These are phyloP conservation scores for Cyberlindnera mrakii DNA, from an alignment of 805 yeast species.

Conservation along the genomic window DNA sequence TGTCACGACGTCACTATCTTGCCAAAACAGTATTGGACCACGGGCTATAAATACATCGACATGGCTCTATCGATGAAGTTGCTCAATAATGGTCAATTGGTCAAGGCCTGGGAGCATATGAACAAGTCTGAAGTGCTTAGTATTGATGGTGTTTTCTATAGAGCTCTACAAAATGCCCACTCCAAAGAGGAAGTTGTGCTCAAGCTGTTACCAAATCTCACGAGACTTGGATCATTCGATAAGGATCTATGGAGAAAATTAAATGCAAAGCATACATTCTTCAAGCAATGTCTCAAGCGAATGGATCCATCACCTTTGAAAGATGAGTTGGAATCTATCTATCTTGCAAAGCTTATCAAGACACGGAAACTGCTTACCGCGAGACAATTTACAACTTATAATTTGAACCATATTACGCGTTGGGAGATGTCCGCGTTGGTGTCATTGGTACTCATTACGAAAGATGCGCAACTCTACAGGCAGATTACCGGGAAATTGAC, in stretches of 20 bases:
- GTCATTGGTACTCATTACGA: background rate
- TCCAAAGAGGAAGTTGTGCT: background rate
- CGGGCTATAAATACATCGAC: constrained; percentile 12
- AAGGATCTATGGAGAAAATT: constrained; percentile 6
- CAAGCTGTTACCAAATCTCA: background rate
- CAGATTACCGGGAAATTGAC: constrained; percentile 1
- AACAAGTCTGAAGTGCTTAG: background rate
- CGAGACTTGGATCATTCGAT: constrained; percentile 7
- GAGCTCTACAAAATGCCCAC: constrained; percentile 5
- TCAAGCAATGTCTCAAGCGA: constrained; percentile 1
- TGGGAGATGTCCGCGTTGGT: constrained; percentile 1
- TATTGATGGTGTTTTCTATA: constrained; percentile 12
- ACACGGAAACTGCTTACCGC: constrained; percentile 4
- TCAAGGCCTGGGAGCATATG: constrained; percentile 8
- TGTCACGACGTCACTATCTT: constrained; percentile 7
- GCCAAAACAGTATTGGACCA: constrained; percentile 12
- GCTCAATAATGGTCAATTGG: constrained; percentile 1
- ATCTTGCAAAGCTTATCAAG: constrained; percentile 8
- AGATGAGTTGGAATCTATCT: constrained; percentile 7
- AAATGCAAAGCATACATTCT: constrained; percentile 4
- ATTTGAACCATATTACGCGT: background rate
- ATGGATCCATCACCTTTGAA: constrained; percentile 1
- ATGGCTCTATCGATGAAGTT: constrained; percentile 7
- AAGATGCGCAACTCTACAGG: background rate
- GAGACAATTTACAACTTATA: background rate